Conservation (phyloP, 192 early-diverging fungal species). For the Coemansia sp. region DNA sequence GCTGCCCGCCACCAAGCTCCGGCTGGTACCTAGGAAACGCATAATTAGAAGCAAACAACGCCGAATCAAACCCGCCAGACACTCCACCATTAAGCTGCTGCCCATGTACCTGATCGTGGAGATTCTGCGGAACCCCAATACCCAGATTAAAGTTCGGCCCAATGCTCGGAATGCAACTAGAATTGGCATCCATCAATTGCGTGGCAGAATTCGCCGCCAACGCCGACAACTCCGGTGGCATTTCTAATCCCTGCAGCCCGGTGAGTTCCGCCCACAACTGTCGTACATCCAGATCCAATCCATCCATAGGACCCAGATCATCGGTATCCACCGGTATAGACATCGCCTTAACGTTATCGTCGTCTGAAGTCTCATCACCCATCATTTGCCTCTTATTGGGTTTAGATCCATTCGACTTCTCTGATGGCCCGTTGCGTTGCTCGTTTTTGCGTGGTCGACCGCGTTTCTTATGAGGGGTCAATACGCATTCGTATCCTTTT, state of each 20-base stretch:
- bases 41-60: slow-evolving; percentile 42
- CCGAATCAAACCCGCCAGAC: not conserved
- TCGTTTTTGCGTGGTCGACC: slow-evolving; percentile 42
- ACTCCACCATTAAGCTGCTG: not conserved
- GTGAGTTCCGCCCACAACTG: slow-evolving; percentile 49
- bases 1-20: not conserved
- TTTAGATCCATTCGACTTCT: no score
- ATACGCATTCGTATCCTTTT: slow-evolving; percentile 44
- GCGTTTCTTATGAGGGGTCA: slow-evolving; percentile 55
- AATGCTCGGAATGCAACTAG: slow-evolving; percentile 10
- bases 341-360: slow-evolving; percentile 6
- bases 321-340: not conserved
- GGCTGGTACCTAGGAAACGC: slow-evolving; percentile 30
- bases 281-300: slow-evolving; percentile 30
- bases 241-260: slow-evolving; percentile 30
- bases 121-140: not conserved
- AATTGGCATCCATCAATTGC: slow-evolving; percentile 12
- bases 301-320: slow-evolving; percentile 11
- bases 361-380: not conserved
- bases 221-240: slow-evolving; percentile 38
- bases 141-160: slow-evolving; percentile 18
- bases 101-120: not conserved
- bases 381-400: not conserved
- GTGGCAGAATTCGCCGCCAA: slow-evolving; percentile 26
- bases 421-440: not conserved